Evolutionary conservation across 768 basidiomycete species (phyloP), one percentile per base, ranked within the genome.

Genomic region (Auriscalpium vulgare): DNA sequence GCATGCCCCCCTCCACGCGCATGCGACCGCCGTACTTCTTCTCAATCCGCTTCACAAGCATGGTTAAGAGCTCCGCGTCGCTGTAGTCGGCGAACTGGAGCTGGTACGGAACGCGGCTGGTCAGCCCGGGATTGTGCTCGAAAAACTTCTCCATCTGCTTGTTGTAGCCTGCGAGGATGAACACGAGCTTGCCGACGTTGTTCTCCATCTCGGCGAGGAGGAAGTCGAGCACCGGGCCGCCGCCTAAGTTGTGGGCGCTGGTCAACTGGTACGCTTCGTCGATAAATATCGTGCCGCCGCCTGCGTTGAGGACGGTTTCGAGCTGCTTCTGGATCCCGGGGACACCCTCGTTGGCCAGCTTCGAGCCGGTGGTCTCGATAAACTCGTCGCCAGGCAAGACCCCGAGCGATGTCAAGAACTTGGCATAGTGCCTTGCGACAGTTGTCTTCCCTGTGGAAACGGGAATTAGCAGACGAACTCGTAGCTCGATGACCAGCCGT

Each of bases 131-230:
- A 61, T 88, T 87, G 57, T 86, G 85, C 57, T 87, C 85, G 57
- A 88, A 87, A 69, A 88, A 88, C 46, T 75, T 80, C 60, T 88
- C 86, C 87, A 88, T 87, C 66, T 88, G 73, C 53, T 78, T 82
- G 65, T 71, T 78, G 65, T 88, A 88, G 4, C 86, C 86, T 0
- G 87, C 86, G 2, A 88, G 71, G 53, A 88, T 79, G 68, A 88
- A 88, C 10, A 85, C 81, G 7, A 87, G 59, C 7, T 71, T 79
- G 6, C 84, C 87, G 4, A 82, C 73, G 37, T 77, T 74, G 63
- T 87, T 87, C 62, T 87, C 85, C 82, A 88, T 87, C 65, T 88
- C 85, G 0, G 86, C 84, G 1, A 88, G 74, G 0, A 88, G 74
- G 62, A 80, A 87, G 58, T 88, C 85, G 5, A 88, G 74, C 3